These are phyloP conservation scores for Emergomyces pasteurianus DNA, from an alignment of 2,329 filamentous ascomycete genomes.

Conservation along the genomic window DNA sequence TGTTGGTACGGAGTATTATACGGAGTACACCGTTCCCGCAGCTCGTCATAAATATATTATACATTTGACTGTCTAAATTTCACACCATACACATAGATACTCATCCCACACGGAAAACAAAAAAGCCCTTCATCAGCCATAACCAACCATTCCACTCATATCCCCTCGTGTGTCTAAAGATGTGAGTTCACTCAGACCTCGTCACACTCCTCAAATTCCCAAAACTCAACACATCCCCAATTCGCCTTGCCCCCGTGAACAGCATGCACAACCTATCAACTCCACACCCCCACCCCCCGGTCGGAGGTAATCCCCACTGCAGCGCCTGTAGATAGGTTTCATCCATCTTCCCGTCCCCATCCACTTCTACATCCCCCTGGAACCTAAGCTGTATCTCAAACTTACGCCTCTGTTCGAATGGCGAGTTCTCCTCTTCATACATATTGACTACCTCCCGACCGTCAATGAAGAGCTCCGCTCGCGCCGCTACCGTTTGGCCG, in stretches of 20 bases:
- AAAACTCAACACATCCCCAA: conserved; percentile 79
- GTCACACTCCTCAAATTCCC: conserved; percentile 57
- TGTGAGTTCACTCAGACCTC: conserved; percentile 6
- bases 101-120: not conserved
- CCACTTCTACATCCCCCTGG: conserved; percentile 37
- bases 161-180: not conserved
- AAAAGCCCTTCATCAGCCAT: not conserved
- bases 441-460: conserved; percentile 83
- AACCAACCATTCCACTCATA: not conserved
- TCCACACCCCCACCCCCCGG: conserved; percentile 92
- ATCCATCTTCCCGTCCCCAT: conserved; percentile 45
- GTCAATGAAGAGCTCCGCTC: conserved; percentile 73
- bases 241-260: conserved; percentile 64
- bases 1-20: no score
- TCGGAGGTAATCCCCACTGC: conserved; percentile 85
- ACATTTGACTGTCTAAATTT: not conserved
- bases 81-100: not conserved
- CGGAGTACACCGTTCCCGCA: not conserved
- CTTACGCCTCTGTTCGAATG: conserved; percentile 72
- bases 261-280: conserved; percentile 88
- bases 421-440: conserved; percentile 97
- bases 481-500: conserved; percentile 62
- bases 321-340: conserved; percentile 75
- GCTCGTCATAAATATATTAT: not conserved
- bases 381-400: conserved; percentile 50